Base-by-base conservation (phyloP, 371 early-diverging fungal species). In the Lichtheimia hyalospora region DNA sequence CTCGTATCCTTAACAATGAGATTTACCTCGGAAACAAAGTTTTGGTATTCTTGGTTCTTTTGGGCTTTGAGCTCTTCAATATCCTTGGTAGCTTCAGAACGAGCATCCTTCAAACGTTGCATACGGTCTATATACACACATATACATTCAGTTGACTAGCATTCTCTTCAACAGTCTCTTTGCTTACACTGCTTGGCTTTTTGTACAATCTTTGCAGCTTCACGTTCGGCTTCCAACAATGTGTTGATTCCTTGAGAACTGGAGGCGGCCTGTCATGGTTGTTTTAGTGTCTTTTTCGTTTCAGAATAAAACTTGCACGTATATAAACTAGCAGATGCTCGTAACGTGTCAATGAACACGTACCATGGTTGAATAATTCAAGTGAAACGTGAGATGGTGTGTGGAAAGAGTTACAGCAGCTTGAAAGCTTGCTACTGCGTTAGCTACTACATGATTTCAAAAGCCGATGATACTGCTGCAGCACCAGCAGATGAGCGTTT, bases 41-140 rank as follows among this genome's bases (percentile, higher is more conserved):
- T 74, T 66, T 84, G 84, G 56, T 93, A 93, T 77, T 96, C 95
- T 16, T 74, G 69, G 61, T 89, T 85, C 84, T 96, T 96, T 71
- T 85, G 82, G 28, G 84, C 83, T 80, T 95, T 95, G 52, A 96
- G 81, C 27, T 80, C 82, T 49, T 92, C 91, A 60, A 97, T 95
- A 60, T 96, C 98, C 79, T 94, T 94, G 58, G 86, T 83, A 20
- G 98, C 98, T 67, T 96, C 96, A 10, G 88, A 82, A 58, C 96
- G 90, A 41, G 98, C 98, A 74, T 93, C 96, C 84, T 96, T 95
- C 53, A 96, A 81, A 49, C 95, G 83, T 75, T 94, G 89, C 52
- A 91, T 87, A 61, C 98, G 93, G 79, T 96, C 98, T 96, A 70
- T 0, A 43, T 5, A 16, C 3, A 21, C 40, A 27, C 27, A 27